Conservation (phyloP, 768 basidiomycete species). For the Amanita pseudoporphyria region DNA sequence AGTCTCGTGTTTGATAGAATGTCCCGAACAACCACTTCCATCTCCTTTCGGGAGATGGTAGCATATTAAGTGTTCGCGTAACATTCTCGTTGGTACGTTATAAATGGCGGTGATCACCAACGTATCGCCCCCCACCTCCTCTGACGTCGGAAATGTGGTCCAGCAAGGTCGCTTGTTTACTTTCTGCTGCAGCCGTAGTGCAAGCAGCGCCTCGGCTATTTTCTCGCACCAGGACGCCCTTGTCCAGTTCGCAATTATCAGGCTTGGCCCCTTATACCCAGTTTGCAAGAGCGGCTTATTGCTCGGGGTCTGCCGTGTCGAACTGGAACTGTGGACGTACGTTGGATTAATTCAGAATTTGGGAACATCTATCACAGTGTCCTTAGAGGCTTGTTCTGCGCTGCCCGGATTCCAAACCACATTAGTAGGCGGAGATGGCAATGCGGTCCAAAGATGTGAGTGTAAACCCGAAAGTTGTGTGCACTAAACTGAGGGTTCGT, state of each 20-base stretch:
- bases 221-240: slow-evolving; percentile 13
- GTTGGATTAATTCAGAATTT: neutral
- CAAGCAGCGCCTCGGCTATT: slow-evolving; percentile 11
- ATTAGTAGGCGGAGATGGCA: slow-evolving; percentile 41
- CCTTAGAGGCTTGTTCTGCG: slow-evolving; percentile 30
- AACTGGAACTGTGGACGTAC: slow-evolving; percentile 38
- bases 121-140: neutral
- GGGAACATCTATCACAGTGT: neutral
- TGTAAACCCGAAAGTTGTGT: slow-evolving; percentile 3
- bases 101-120: neutral
- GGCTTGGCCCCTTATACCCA: slow-evolving; percentile 36
- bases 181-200: neutral
- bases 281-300: slow-evolving; percentile 50
- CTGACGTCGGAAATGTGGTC: neutral
- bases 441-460: slow-evolving; percentile 38
- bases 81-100: neutral
- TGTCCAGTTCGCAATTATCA: slow-evolving; percentile 23
- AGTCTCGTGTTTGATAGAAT: too few relatives aligned
- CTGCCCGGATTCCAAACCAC: slow-evolving; percentile 30
- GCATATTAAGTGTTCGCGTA: neutral
- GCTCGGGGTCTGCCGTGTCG: slow-evolving; percentile 24
- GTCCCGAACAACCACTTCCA: too few relatives aligned
- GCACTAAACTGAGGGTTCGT: neutral
- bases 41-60: too few relatives aligned
- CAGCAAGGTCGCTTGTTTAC: neutral